Base-by-base conservation (phyloP, 805 yeast species). In the Zygosaccharomyces bisporus region DNA sequence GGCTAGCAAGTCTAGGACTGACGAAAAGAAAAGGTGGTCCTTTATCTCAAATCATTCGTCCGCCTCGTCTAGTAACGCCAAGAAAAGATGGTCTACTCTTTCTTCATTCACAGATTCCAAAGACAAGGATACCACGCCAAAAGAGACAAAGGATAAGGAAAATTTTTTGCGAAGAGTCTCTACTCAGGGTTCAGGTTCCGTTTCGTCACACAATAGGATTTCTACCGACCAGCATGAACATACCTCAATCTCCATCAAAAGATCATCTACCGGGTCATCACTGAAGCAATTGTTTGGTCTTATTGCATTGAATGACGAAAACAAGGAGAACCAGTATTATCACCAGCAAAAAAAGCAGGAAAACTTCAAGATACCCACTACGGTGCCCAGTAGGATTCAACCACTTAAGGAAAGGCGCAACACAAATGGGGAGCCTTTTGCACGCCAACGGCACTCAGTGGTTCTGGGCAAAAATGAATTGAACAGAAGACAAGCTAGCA, bases 201-300 rank as follows among this genome's bases (percentile, higher is more conserved):
- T 45, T 34, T 45, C 49, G 18, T 48, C 52, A 13, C 52, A 46
- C 21, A 55, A 51, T 23, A 44, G 54, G 34, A 41, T 45, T 4
- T 55, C 59, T 6, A 34, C 49, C 13, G 49, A 48, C 18, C 45
- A 27, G 10, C 24, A 17, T 12, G 44, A 42, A 18, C 45, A 50
- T 7, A 47, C 51, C 8, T 40, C 48, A 4, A 20, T 33, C 3
- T 47, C 55, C 21, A 29, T 52, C 36, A 53, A 60, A 33, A 51
- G 67, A 34, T 58, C 64, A 4, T 59, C 65, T 1, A 63, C 67
- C 1, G 57, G 66, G 16, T 56, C 63, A 3, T 61, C 67, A 3
- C 48, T 63, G 34, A 60, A 61, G 34, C 64, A 61, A 32, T 41
- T 61, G 44, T 54, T 63, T 17, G 58, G 57, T 32, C 57, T 60